Evolutionary conservation across 768 basidiomycete genomes (phyloP), one percentile per base, ranked within the genome.

Genomic region (Neoboletus magnificus): DNA sequence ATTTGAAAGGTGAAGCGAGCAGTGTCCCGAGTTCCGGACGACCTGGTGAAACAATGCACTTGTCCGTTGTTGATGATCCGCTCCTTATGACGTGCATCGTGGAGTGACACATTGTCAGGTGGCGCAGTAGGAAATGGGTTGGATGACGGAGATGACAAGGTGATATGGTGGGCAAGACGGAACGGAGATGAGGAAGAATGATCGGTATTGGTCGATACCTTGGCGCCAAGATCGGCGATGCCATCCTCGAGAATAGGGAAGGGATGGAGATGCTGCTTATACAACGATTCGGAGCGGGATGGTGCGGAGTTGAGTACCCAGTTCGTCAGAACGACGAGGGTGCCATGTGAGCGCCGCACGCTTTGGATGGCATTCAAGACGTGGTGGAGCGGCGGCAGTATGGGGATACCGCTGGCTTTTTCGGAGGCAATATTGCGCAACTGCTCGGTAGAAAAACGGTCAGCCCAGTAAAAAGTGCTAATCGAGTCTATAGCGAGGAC

Each of bases 401-500:
- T 39, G 56, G 53, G 49, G 54, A 55, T 56, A 52, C 37, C 30
- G 20, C 43, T 56, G 36, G 27, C 41, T n/a, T 33, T 58, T 23
- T 54, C 46, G 35, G 60, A 50, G 35, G 54, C 51, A 37, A 59
- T 54, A 18, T 62, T 58, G 36, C 73, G 78, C 50, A 75, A 57
- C 60, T 83, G 82, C 68, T 91, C 89, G 30, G 73, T 71, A 37
- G 75, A 73, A 65, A 84, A 85, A 40, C 86, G 82, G 66, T 93
- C 91, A 3, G 78, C 58, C 91, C 92, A 93, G 70, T 89, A 82
- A 64, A 86, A 90, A 0, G 88, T 68, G 66, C 85, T 86, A 55
- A 91, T 69, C 15, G 90, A 91, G 70, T 94, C 91, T 44, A 93
- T 74, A 11, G 82, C 82, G 36, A 94, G 70, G 51, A 91, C 62